A percentile compares a stretch with the other conserved stretches of the same genome.
Conservation (phyloP, 106 monocot genomes). For the Dendrobium catenatum region DNA sequence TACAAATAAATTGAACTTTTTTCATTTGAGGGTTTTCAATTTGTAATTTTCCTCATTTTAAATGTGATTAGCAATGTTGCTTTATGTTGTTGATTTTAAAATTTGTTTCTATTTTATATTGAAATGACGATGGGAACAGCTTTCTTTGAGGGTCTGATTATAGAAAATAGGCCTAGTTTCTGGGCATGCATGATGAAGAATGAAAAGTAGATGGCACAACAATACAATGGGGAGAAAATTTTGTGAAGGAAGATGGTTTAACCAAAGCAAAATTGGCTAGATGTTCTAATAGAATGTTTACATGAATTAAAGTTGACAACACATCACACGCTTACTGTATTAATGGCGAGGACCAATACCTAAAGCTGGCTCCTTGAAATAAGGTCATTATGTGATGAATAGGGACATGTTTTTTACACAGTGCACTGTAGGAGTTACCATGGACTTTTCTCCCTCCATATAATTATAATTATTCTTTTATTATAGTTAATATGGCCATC, state of each 20-base stretch:
- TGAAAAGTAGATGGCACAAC: not conserved
- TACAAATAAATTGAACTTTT: not conserved
- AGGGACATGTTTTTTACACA: not conserved
- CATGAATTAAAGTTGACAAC: conserved; percentile 1
- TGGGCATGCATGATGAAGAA: not conserved
- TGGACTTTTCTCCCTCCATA: not conserved
- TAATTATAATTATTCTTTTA: not conserved
- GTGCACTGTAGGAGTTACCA: not conserved
- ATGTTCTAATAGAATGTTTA: not conserved
- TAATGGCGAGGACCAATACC: not conserved
- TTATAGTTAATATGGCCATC: not conserved
- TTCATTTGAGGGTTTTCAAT: not conserved
- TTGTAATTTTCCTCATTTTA: not conserved
- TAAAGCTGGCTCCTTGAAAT: not conserved
- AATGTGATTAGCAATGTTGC: not conserved
- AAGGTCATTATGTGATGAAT: not conserved
- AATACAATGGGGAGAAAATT: not conserved
- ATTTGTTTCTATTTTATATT: not conserved
- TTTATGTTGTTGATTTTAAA: not conserved
- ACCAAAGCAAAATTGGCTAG: not conserved
- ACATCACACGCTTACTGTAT: not conserved
- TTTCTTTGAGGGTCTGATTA: not conserved
- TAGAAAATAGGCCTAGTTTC: not conserved
- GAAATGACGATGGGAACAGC: not conserved
- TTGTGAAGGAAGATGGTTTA: not conserved